Evolutionary conservation across 768 basidiomycete genomes (phyloP).

Genomic region (Auricularia sp.): DNA sequence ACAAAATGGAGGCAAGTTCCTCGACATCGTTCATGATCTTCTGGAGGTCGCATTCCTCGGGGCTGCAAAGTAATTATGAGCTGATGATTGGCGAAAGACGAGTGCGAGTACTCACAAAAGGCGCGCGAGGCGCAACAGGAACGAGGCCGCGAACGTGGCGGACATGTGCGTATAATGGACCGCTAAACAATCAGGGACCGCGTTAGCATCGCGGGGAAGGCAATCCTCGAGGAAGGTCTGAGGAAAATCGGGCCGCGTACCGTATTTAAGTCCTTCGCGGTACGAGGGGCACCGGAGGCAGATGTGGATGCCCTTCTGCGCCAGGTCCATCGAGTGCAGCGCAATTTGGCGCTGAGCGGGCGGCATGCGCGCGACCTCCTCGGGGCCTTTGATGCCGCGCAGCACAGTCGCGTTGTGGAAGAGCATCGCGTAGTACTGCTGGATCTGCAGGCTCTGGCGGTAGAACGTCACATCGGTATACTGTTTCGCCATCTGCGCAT

Average conservation of each 20-base stretch:
- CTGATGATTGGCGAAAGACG: neutral
- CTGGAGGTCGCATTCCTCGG: slow-evolving; percentile 67
- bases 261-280: slow-evolving; percentile 86
- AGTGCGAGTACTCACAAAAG: slow-evolving; percentile 53
- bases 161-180: slow-evolving; percentile 89
- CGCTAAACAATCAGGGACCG: slow-evolving; percentile 33
- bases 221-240: neutral
- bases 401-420: slow-evolving; percentile 80
- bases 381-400: slow-evolving; percentile 72
- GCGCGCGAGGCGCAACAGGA: slow-evolving; percentile 75
- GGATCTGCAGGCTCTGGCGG: slow-evolving; percentile 78
- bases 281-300: slow-evolving; percentile 79
- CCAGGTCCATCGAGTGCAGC: slow-evolving; percentile 72
- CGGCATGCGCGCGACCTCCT: slow-evolving; percentile 81
- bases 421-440: slow-evolving; percentile 76
- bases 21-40: slow-evolving; percentile 73
- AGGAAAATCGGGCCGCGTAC: slow-evolving; percentile 29
- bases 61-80: slow-evolving; percentile 35
- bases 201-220: slow-evolving; percentile 7
- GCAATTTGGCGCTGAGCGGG: slow-evolving; percentile 68
- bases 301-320: slow-evolving; percentile 69
- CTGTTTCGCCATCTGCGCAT: slow-evolving; percentile 67
- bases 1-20: slow-evolving; percentile 61
- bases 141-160: slow-evolving; percentile 87
- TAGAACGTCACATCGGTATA: slow-evolving; percentile 84